phyloP scores from a whole-genome alignment of 345 rosid genomes.

The Dimocarpus longan region DNA sequence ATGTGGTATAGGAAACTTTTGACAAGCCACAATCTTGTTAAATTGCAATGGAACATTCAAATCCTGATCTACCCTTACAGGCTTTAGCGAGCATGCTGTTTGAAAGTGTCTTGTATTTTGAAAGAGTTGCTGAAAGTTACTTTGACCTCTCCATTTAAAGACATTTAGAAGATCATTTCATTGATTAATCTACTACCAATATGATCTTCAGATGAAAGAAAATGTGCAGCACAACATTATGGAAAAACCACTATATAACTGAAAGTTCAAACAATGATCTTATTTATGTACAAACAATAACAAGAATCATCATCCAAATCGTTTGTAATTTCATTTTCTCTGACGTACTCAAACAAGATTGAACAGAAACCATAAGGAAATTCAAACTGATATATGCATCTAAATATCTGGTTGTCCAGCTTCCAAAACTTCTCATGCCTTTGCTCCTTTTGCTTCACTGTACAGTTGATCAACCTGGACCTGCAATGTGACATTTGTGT shows the following conservation, averaged over 20 bases:
- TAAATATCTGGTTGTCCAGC: background rate
- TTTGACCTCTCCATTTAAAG: background rate
- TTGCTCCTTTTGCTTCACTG: slow-evolving; percentile 61
- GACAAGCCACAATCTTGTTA: no score
- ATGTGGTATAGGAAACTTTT: no score
- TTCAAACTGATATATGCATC: background rate
- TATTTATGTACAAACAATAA: slow-evolving; percentile 22
- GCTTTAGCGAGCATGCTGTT: no score
- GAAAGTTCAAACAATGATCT: slow-evolving; percentile 1
- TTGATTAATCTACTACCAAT: background rate
- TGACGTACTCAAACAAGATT: slow-evolving; percentile 5
- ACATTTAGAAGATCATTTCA: background rate
- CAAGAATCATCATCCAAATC: background rate
- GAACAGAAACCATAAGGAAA: background rate
- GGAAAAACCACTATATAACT: background rate
- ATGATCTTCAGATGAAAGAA: background rate
- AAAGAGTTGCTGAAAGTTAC: no score
- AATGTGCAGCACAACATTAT: background rate
- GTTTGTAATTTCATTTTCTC: background rate
- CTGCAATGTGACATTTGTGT: slow-evolving; percentile 33
- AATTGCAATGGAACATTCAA: no score
- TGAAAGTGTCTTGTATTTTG: no score
- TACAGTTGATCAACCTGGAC: slow-evolving; percentile 65
- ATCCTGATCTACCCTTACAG: no score
- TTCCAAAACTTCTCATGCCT: slow-evolving; percentile 36